These are phyloP conservation scores for Volutella citrinella DNA, from an alignment of 2,329 filamentous ascomycete species.

Conservation along the genomic window DNA sequence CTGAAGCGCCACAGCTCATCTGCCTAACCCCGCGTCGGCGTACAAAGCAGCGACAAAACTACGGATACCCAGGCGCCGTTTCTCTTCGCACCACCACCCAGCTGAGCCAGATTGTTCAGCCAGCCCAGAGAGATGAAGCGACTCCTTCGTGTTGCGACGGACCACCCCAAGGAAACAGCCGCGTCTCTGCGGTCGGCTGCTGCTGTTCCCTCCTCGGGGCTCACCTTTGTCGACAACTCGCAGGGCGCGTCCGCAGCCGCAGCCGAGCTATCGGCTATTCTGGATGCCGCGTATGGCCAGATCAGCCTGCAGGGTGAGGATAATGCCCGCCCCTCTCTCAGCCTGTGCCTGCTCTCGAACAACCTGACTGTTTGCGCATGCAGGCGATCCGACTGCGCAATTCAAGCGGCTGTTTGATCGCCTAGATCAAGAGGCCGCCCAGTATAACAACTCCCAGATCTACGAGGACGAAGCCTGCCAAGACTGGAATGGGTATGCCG, in stretches of 20 bases:
- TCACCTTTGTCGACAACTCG: slow-evolving; percentile 8
- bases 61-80: too few species aligned
- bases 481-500: slow-evolving; percentile 17
- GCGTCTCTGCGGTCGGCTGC: too few species aligned
- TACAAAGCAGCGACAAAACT: too few species aligned
- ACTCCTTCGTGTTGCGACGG: slow-evolving; percentile 4
- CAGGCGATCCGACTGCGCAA: slow-evolving; percentile 13
- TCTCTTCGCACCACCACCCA: too few species aligned
- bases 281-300: slow-evolving; percentile 5
- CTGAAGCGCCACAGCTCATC: too few species aligned
- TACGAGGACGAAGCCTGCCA: slow-evolving; percentile 6
- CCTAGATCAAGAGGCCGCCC: slow-evolving; percentile 20
- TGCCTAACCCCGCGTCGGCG: too few species aligned
- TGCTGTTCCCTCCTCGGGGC: slow-evolving; percentile 3
- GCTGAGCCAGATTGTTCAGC: too few species aligned
- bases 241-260: slow-evolving; percentile 2
- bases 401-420: slow-evolving; percentile 15
- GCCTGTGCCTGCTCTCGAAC: too few species aligned
- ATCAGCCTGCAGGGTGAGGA: slow-evolving; percentile 5
- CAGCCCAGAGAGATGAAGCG: too few species aligned
- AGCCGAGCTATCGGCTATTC: slow-evolving; percentile 4
- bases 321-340: too few species aligned
- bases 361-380: too few species aligned
- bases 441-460: slow-evolving; percentile 18
- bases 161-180: slow-evolving; percentile 1